Percentiles rank a stretch among this genome's conserved stretches.
These are phyloP conservation scores for Papiliotrema fonsecae DNA, from an alignment of 1,284 basidiomycete genomes.

Conservation along the genomic window DNA sequence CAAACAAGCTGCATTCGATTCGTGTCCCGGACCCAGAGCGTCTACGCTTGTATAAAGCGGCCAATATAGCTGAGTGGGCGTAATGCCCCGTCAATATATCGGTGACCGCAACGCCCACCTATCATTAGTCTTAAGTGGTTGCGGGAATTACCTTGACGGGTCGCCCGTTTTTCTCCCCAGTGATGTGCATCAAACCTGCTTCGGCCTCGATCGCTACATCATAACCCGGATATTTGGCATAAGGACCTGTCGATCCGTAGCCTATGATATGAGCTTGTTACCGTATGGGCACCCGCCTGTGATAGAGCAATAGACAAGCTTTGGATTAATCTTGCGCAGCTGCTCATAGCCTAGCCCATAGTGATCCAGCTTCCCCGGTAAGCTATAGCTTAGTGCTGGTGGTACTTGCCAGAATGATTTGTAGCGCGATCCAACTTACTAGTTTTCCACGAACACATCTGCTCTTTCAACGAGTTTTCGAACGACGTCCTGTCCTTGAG, in stretches of 20 bases:
- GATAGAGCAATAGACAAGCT: slow-evolving; percentile 82
- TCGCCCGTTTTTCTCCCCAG: slow-evolving; percentile 79
- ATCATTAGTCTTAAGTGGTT: not conserved
- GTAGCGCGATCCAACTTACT: slow-evolving; percentile 48
- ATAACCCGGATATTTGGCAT: slow-evolving; percentile 74
- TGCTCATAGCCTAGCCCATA: slow-evolving; percentile 85
- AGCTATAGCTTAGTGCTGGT: slow-evolving; percentile 15
- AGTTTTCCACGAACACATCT: slow-evolving; percentile 88
- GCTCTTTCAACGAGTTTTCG: slow-evolving; percentile 66
- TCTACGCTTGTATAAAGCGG: slow-evolving; percentile 73
- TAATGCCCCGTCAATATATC: slow-evolving; percentile 77
- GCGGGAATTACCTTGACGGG: slow-evolving; percentile 63
- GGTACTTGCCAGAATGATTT: slow-evolving; percentile 49
- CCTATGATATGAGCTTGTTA: slow-evolving; percentile 51
- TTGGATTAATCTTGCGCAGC: slow-evolving; percentile 71
- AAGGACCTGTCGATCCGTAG: slow-evolving; percentile 91
- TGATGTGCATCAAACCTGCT: slow-evolving; percentile 92
- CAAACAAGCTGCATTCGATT: slow-evolving; percentile 86
- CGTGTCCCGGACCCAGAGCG: slow-evolving; percentile 82
- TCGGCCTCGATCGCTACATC: slow-evolving; percentile 88
- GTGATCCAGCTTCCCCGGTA: slow-evolving; percentile 67
- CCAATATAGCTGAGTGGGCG: slow-evolving; percentile 87
- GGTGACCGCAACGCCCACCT: slow-evolving; percentile 80
- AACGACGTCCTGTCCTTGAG: slow-evolving; percentile 72
- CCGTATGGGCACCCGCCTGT: slow-evolving; percentile 57